Conservation (phyloP, 2,329 filamentous ascomycete genomes). For the Penicillium carneum region DNA sequence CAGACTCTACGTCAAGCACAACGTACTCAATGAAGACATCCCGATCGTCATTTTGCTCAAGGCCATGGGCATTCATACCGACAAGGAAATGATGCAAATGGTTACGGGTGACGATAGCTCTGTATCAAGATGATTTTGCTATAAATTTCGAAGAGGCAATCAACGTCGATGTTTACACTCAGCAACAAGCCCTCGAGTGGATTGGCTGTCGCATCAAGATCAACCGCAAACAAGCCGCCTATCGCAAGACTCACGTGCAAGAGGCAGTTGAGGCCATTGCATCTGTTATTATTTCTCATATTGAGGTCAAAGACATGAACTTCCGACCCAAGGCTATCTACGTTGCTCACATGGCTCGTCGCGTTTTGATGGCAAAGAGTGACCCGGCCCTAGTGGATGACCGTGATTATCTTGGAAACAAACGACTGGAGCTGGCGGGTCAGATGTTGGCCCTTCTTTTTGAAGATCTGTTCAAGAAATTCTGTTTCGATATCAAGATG, state of each 20-base stretch:
- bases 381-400: conserved; percentile 91
- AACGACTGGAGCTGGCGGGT: conserved; percentile 90
- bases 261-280: conserved; percentile 92
- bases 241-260: conserved; percentile 81
- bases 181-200: conserved; percentile 94
- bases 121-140: conserved; percentile 92
- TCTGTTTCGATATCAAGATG: conserved; percentile 85
- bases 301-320: conserved; percentile 87
- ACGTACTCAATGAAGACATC: conserved; percentile 90
- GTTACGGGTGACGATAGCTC: conserved; percentile 84
- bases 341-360: conserved; percentile 94
- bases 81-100: conserved; percentile 91
- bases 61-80: conserved; percentile 89
- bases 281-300: conserved; percentile 91
- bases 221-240: conserved; percentile 68
- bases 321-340: conserved; percentile 98
- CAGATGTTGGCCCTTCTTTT: conserved; percentile 93
- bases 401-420: conserved; percentile 97
- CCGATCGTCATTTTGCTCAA: conserved; percentile 93
- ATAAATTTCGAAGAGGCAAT: conserved; percentile 94
- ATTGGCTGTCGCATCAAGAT: conserved; percentile 88
- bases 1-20: conserved; percentile 85
- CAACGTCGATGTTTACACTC: conserved; percentile 83
- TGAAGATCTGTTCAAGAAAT: conserved; percentile 97
- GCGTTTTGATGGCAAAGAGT: conserved; percentile 91